Evolutionary conservation across 1,284 basidiomycete species (phyloP).

Genomic region (Hortiboletus rubellus): DNA sequence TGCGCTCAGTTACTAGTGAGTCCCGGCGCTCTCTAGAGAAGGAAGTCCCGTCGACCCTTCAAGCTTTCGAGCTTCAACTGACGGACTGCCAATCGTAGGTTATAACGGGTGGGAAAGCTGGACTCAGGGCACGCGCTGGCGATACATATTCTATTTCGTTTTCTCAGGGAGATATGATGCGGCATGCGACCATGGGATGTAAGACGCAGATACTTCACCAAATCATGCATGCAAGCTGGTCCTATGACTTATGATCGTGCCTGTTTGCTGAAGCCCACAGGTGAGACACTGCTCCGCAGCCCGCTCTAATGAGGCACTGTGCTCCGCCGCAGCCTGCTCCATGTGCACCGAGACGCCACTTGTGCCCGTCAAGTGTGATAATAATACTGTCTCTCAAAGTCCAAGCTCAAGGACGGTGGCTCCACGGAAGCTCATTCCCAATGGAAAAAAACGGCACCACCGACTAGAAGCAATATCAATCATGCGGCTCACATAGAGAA

Average conservation of each 20-base stretch:
- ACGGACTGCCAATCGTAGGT: not conserved
- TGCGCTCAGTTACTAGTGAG: not conserved
- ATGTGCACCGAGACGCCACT: not conserved
- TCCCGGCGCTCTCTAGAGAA: not conserved
- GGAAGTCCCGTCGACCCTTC: not conserved
- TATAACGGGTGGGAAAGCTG: too few species aligned
- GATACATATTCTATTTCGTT: too few species aligned
- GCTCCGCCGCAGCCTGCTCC: too few species aligned
- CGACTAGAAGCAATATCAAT: not conserved
- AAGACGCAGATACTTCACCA: not conserved
- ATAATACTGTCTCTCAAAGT: not conserved
- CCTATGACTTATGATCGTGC: not conserved
- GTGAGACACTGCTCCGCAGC: not conserved
- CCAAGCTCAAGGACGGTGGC: not conserved
- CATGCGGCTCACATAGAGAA: conserved; percentile 20
- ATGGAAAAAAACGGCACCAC: not conserved
- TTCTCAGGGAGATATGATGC: too few species aligned
- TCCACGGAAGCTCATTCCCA: not conserved
- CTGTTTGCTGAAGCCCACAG: not conserved
- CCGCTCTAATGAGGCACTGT: too few species aligned
- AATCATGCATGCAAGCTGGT: not conserved
- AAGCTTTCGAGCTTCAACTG: not conserved
- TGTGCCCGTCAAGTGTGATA: not conserved
- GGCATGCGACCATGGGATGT: not conserved
- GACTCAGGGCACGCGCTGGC: not conserved